Evolutionary conservation across 352 stramenopile species (phyloP).

Genomic region (Aphanomyces stellatus): DNA sequence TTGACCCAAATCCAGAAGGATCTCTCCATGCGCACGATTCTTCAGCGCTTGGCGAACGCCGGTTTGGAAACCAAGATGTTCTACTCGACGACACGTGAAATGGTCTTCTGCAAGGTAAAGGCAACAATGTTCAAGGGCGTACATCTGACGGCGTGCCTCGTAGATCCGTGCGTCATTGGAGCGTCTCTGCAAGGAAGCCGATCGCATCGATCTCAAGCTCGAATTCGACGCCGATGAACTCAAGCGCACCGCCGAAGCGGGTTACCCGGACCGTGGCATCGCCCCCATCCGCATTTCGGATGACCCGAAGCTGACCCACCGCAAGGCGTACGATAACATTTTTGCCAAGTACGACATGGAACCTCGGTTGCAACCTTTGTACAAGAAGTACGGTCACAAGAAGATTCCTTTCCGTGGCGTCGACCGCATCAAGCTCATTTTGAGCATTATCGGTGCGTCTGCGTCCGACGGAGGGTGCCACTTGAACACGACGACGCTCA

Average conservation of each 20-base stretch:
- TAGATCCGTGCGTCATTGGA: conserved; percentile 44
- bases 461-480: conserved; percentile 45
- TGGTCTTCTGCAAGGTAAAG: conserved; percentile 68
- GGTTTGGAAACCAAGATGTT: conserved; percentile 82
- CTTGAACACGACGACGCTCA: conserved; percentile 44
- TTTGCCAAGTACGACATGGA: conserved; percentile 75
- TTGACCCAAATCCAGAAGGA: conserved; percentile 52
- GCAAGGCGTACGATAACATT: conserved; percentile 57
- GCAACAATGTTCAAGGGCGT: not conserved
- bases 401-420: conserved; percentile 64
- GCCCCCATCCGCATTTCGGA: conserved; percentile 55
- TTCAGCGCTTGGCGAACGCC: conserved; percentile 51
- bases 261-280: conserved; percentile 51
- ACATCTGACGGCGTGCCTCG: too few species aligned
- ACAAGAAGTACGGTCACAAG: conserved; percentile 62
- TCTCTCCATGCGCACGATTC: conserved; percentile 56
- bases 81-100: conserved; percentile 52
- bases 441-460: conserved; percentile 57
- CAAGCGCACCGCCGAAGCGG: conserved; percentile 40
- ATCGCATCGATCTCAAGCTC: conserved; percentile 72
- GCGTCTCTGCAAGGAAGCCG: conserved; percentile 53
- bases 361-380: conserved; percentile 42
- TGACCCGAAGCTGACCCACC: conserved; percentile 35
- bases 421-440: conserved; percentile 64
- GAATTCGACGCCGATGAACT: conserved; percentile 58